Conservation (phyloP, 371 early-diverging fungal genomes). For the Lichtheimia ornata region DNA sequence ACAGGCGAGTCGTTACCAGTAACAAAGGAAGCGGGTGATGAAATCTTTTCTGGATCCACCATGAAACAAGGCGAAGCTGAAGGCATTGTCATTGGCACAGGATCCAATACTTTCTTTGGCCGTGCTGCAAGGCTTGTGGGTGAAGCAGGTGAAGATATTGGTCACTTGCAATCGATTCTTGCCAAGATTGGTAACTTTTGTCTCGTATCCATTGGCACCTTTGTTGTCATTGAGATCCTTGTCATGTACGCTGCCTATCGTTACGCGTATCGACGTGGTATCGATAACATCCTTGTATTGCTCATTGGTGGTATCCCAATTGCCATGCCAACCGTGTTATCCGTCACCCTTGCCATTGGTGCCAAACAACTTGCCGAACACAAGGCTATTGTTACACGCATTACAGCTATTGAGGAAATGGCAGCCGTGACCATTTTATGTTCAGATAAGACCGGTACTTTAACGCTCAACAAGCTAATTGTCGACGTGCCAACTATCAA, state of each 20-base stretch:
- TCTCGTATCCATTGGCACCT: slow-evolving; percentile 67
- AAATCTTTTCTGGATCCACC: slow-evolving; percentile 78
- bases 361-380: slow-evolving; percentile 91
- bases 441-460: slow-evolving; percentile 96
- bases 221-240: slow-evolving; percentile 80
- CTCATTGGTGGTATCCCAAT: slow-evolving; percentile 82
- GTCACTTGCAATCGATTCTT: slow-evolving; percentile 87
- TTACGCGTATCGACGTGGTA: slow-evolving; percentile 67
- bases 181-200: slow-evolving; percentile 92
- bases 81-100: slow-evolving; percentile 87
- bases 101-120: slow-evolving; percentile 88
- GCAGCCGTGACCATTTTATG: slow-evolving; percentile 93
- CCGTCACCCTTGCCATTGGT: slow-evolving; percentile 95
- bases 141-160: slow-evolving; percentile 77
- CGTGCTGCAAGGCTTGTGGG: slow-evolving; percentile 84
- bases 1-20: slow-evolving; percentile 85
- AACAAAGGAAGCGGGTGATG: slow-evolving; percentile 69
- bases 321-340: slow-evolving; percentile 84
- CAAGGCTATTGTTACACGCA: slow-evolving; percentile 89
- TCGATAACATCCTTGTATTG: slow-evolving; percentile 73
- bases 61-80: slow-evolving; percentile 93
- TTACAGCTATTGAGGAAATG: slow-evolving; percentile 90
- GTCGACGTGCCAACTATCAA: slow-evolving; percentile 68
- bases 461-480: slow-evolving; percentile 91
- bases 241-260: slow-evolving; percentile 82